Evolutionary conservation across 306 rosid species (phyloP), one percentile per base, ranked within the genome.

Genomic region (Begonia peltatifolia): DNA sequence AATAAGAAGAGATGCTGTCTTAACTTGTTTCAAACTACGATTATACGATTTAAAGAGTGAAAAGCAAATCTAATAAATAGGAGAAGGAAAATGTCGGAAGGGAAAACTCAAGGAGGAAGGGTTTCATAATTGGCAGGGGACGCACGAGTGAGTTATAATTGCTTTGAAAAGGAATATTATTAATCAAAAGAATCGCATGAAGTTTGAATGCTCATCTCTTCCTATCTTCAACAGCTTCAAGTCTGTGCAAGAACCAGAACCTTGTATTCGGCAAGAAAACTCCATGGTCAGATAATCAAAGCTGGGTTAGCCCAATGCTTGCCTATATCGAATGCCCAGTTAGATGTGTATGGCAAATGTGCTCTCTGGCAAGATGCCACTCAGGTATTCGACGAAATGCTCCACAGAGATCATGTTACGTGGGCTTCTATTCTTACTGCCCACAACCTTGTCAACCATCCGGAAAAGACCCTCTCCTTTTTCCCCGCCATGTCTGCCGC

Each of bases 391-490:
- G 87, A 77, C 58, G 63, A 73, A 76, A 74, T 81, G 76, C 89
- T 81, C 12, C 73, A 18, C 23, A 50, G 67, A 62, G 81, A 88
- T 66, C 73, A 23, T 3, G 76, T 88, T 22, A 66, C 97, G 0
- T 84, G 97, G 95, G 80, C 93, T 6, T 75, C 97, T 2, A 60
- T 84, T 15, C 83, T 82, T 63, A 74, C 95, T 46, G 84, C 95
- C 48, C 80, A 78, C 68, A 88, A 88, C 76, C 77, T 63, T 62
- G 66, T 88, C 58, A 62, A 55, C 57, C 71, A 53, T 36, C 84
- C 93, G 52, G 74, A 50, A 14, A 57, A 14, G 10, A 69, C 83
- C 7, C 67, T 81, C 60, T 73, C 74, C 50, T 10, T 76, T 65
- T 74, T 84, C 9, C 62, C 35, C 16, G 41, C 67, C 47, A 61